Base-by-base conservation (phyloP, 2,329 filamentous ascomycete species). In the Ophiostoma himal-ulmi region DNA sequence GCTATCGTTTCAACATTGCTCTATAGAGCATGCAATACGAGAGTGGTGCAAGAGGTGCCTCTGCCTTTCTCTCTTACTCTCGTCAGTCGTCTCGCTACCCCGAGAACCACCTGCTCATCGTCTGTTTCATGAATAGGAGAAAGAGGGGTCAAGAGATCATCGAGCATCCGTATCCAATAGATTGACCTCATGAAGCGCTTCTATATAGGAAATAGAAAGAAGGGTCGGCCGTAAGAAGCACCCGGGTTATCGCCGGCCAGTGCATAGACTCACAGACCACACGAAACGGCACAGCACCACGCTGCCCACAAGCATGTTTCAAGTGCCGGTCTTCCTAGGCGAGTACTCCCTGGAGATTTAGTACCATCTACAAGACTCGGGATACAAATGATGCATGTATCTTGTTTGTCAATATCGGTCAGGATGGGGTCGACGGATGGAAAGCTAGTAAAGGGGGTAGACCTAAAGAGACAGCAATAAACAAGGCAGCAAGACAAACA, bases 291-390 rank as follows among this genome's bases (percentile, higher is more conserved):
- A 26, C 57, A 34, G 57, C 57, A 62, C 26, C 13, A 62, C 57
- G 4, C 52, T 54, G 57, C 57, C 57, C 22, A 34, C 26, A 26
- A 62, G 26, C 57, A 34, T 62, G 57, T 62, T 62, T 62, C 57
- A 62, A 20, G 26, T 62, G 26, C 22, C 13, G 26, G 14, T 36
- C 44, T 48, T n/a, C n/a, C 37, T 39, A 30, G 37, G 37, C 37
- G 37, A 10, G 37, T 39, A 13, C 37, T 39, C 37, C 37, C 37
- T 39, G 10, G 37, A 39, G 10, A 44, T n/a, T 17, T 1, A 20
- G 44, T 17, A 48, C 44, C 0, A 30, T 48, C 44, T 48, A 48
- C 17, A 7, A 48, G 20, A 62, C 20, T 20, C 26, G 30, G 22
- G 17, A 57, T 57, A 57, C 44, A 30, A 11, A 22, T n/a, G 22